Conservation (phyloP, 2,329 filamentous ascomycete genomes). For the Trichoderma citrinoviride region DNA sequence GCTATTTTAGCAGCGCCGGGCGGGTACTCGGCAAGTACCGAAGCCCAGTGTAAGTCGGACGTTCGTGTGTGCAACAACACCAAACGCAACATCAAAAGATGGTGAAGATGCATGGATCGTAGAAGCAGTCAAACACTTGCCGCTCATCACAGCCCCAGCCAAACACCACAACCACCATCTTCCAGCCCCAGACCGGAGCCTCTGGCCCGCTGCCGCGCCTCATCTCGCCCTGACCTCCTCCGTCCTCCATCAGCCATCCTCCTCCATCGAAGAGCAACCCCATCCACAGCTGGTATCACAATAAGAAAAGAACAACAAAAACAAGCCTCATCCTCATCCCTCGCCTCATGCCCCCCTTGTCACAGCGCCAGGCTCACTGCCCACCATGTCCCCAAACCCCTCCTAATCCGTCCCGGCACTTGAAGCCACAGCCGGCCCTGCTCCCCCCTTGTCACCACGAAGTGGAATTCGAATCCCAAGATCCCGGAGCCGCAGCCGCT, state of each 20-base stretch:
- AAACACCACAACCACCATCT: no score
- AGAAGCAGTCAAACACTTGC: no score
- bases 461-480: not conserved
- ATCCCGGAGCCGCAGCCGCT: conserved; percentile 10
- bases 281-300: not conserved
- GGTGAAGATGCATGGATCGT: no score
- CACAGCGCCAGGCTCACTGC: not conserved
- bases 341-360: not conserved
- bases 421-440: not conserved
- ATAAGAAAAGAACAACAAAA: not conserved
- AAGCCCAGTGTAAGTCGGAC: not conserved
- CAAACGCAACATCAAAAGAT: no score
- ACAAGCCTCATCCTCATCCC: not conserved
- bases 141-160: no score
- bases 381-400: not conserved
- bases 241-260: no score
- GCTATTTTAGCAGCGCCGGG: not conserved
- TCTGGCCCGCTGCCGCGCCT: no score
- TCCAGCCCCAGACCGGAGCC: no score
- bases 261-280: no score
- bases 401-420: not conserved
- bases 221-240: no score
- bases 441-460: not conserved
- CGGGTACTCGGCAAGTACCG: not conserved
- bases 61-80: not conserved